phyloP scores from a whole-genome alignment of 257 asterid genomes.

The Echium plantagineum region DNA sequence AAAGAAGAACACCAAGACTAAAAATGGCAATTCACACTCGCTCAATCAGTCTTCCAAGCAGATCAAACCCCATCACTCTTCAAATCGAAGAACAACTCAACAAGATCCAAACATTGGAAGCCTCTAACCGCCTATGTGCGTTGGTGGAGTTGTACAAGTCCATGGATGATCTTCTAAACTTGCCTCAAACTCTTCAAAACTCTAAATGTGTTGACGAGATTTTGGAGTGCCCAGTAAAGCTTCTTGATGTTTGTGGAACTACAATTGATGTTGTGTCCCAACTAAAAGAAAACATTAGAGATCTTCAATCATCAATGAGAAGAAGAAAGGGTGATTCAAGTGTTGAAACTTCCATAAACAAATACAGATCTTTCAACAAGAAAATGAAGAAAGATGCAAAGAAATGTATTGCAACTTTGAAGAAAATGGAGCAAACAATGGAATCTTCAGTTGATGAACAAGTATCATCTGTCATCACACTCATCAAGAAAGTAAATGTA shows the following conservation, averaged over 20 bases:
- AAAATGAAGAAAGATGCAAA: slow-evolving; percentile 19
- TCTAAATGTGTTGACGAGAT: slow-evolving; percentile 6
- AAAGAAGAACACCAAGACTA: no score
- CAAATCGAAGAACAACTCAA: neutral
- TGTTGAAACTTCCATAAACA: slow-evolving; percentile 7
- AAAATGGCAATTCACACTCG: neutral
- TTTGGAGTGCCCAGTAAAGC: slow-evolving; percentile 5
- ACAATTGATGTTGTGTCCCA: slow-evolving; percentile 6
- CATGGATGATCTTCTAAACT: slow-evolving; percentile 5
- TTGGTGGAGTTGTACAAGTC: slow-evolving; percentile 4
- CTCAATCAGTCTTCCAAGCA: neutral
- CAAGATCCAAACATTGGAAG: slow-evolving; percentile 9
- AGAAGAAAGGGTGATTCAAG: slow-evolving; percentile 10
- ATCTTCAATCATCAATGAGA: slow-evolving; percentile 3
- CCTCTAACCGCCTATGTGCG: neutral
- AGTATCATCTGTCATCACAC: slow-evolving; percentile 7
- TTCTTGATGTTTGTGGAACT: slow-evolving; percentile 10
- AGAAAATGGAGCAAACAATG: slow-evolving; percentile 13
- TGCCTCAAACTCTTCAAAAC: slow-evolving; percentile 10
- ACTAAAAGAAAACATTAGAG: slow-evolving; percentile 6
- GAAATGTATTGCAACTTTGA: slow-evolving; percentile 14
- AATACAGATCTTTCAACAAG: slow-evolving; percentile 12
- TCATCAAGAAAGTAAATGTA: slow-evolving; percentile 12
- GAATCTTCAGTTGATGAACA: slow-evolving; percentile 7
- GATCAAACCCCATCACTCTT: neutral